Evolutionary conservation across 1,284 basidiomycete genomes (phyloP), one percentile per base, ranked within the genome.

Genomic region (Trametes versicolor): DNA sequence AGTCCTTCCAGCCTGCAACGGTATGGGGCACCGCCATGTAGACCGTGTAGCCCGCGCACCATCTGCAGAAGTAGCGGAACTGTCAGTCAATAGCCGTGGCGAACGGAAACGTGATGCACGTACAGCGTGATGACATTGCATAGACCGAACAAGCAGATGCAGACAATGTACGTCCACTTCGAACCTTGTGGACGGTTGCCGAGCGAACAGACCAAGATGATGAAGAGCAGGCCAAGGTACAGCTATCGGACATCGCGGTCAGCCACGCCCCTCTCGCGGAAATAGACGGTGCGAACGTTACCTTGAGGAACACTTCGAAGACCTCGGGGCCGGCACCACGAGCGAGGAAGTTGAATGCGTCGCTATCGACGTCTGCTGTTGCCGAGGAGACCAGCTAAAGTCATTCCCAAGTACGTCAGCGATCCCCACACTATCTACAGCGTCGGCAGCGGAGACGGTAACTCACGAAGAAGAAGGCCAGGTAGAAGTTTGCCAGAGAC

Each of bases 151-250:
- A 93, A 78, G 55, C 94, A 71, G 74, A 91, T 93, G 59, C 90
- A 87, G 48, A 89, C 71, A n/a, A 83, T 83, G 76, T 95, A 96
- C 63, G 88, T 91, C 87, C 89, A 93, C 79, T 94, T 94, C 10
- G 92, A 93, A 51, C 94, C 94, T 82, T 94, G 92, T 53, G 94
- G 94, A 58, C 94, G 87, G 78, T 96, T 96, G 52, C 94, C 94
- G 60, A 96, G 86, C 54, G 92, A 94, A 80, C 91, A 93, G 60
- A 94, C 90, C 48, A 88, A 81, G 67, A 92, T 85, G 63, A 94
- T 84, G 77, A 93, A 92, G 62, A 94, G 79, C 58, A 93, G 82
- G 55, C 85, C 89, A 65, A 94, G 91, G 76, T 94, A 94, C 48
- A 94, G 77, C 82, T 86, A 66, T 34, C 43, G 25, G 29, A 5